A percentile compares a stretch with the other conserved stretches of the same genome.
Evolutionary conservation across 768 basidiomycete genomes (phyloP).

Genomic region (Leccinum rimulosum): DNA sequence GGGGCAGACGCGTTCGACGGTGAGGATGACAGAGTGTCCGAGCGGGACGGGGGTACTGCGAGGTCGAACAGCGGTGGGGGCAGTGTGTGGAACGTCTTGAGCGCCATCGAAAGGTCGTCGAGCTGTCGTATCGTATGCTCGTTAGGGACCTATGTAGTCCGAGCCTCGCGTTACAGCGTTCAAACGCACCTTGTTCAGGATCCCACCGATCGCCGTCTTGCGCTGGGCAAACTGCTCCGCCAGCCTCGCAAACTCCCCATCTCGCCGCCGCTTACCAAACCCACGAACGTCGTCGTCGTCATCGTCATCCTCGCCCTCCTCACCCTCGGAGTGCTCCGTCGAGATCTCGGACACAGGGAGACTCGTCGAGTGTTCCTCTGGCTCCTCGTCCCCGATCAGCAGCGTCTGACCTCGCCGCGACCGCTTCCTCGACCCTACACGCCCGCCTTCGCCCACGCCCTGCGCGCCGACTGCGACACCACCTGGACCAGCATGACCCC

Average conservation of each 20-base stretch:
- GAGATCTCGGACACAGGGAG: constrained; percentile 22
- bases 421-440: constrained; percentile 17
- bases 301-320: constrained; percentile 34
- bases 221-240: constrained; percentile 67
- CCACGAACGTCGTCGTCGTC: constrained; percentile 48
- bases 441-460: constrained; percentile 14
- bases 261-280: constrained; percentile 52
- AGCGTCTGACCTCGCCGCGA: constrained; percentile 36
- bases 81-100: constrained; percentile 44
- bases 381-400: constrained; percentile 29
- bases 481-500: background rate
- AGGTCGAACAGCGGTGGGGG: constrained; percentile 41
- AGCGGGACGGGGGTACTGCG: constrained; percentile 21
- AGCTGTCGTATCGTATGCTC: constrained; percentile 17
- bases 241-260: constrained; percentile 66
- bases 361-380: constrained; percentile 17
- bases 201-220: constrained; percentile 63
- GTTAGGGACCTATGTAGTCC: background rate
- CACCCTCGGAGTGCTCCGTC: constrained; percentile 33
- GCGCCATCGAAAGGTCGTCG: constrained; percentile 31
- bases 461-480: background rate
- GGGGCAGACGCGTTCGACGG: constrained; percentile 23
- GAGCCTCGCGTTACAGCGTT: background rate
- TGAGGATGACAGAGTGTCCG: constrained; percentile 30
- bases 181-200: constrained; percentile 65